phyloP scores from a whole-genome alignment of 2,329 filamentous ascomycete genomes.

The Microdochium trichocladiopsis region DNA sequence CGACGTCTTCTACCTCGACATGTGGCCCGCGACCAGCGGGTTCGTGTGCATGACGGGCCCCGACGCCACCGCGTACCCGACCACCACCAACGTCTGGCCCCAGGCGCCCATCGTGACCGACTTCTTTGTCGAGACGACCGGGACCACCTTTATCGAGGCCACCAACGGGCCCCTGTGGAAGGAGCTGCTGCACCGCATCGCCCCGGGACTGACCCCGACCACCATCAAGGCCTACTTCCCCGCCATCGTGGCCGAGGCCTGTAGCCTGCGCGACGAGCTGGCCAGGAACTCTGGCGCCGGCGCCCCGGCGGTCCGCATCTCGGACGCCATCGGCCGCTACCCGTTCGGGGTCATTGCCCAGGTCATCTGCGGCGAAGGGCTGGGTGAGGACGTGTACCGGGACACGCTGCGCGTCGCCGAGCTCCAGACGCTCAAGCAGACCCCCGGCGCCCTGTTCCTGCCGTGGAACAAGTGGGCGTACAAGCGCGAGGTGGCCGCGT shows the following conservation, averaged over 20 bases:
- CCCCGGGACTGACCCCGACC: background rate
- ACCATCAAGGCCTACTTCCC: background rate
- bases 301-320: background rate
- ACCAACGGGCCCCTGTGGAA: background rate
- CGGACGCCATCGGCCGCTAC: background rate
- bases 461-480: background rate
- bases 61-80: background rate
- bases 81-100: background rate
- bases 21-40: slow-evolving; percentile 1
- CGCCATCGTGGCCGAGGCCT: background rate
- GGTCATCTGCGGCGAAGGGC: background rate
- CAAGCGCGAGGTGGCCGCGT: background rate
- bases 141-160: background rate
- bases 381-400: background rate
- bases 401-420: background rate
- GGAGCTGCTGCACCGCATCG: background rate
- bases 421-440: background rate
- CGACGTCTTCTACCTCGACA: slow-evolving; percentile 6
- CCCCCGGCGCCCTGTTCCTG: background rate
- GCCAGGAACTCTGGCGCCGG: background rate
- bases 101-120: background rate
- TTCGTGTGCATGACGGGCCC: background rate
- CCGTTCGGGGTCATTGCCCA: background rate
- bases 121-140: background rate
- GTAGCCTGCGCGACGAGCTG: background rate